Percentiles rank a stretch among this genome's conserved stretches.
phyloP scores from a whole-genome alignment of 192 early-diverging fungal genomes.

The Gaertneriomyces semiglobifer region DNA sequence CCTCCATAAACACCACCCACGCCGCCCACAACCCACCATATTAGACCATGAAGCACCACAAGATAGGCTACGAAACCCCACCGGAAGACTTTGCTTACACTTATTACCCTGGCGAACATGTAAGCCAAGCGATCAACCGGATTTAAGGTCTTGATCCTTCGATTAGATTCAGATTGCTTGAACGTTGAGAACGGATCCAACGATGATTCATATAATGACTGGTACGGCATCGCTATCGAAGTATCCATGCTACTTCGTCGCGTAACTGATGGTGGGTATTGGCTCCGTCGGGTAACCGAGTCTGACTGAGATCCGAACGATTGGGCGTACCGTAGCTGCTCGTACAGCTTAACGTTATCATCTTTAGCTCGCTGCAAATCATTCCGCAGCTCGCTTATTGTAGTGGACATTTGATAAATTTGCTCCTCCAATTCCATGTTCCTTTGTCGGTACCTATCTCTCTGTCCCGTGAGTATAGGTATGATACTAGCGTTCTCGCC shows the following conservation, averaged over 20 bases:
- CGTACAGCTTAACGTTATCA: conserved; percentile 89
- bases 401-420: conserved; percentile 44
- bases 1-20: too few species aligned
- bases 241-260: background rate
- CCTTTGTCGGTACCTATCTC: conserved; percentile 84
- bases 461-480: conserved; percentile 82
- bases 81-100: conserved; percentile 66
- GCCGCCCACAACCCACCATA: conserved; percentile 40
- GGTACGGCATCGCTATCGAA: conserved; percentile 3
- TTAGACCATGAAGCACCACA: conserved; percentile 72
- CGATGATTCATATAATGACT: conserved; percentile 69
- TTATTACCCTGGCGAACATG: conserved; percentile 58
- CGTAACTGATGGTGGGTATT: background rate
- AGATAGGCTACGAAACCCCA: conserved; percentile 67
- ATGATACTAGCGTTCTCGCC: conserved; percentile 49
- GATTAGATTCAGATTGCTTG: conserved; percentile 66
- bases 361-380: conserved; percentile 65
- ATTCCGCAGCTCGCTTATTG: conserved; percentile 56
- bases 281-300: background rate
- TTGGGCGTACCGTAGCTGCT: conserved; percentile 84
- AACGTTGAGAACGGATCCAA: conserved; percentile 90
- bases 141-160: conserved; percentile 70
- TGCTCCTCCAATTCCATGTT: conserved; percentile 79
- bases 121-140: conserved; percentile 69
- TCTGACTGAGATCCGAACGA: conserved; percentile 45